Evolutionary conservation across 2,329 filamentous ascomycete species (phyloP), one percentile per base, ranked within the genome.

Genomic region (Beauveria sp.): DNA sequence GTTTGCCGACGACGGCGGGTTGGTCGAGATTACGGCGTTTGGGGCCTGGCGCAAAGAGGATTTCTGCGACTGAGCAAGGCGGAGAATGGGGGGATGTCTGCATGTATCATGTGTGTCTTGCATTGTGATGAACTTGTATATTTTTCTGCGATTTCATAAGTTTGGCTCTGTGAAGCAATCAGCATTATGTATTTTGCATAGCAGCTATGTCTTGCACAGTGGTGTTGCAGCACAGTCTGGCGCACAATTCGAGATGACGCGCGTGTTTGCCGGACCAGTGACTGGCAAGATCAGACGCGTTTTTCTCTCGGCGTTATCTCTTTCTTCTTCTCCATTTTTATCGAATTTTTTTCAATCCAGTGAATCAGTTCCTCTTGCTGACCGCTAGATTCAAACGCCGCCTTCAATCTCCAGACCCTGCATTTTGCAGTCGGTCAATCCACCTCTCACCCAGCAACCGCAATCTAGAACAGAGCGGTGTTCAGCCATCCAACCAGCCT

Each of bases 1-100:
- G 44, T 54, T 34, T n/a, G 22, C 41, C 2, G 70, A 75, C 44
- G 43, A 57, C 5, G 55, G 28, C n/a, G 44, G 44, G 14, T 12
- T 46, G 44, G 34, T 40, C 5, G 55, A 48, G 44, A 34, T 44
- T 43, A 44, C 18, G 24, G 5, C 40, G 18, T 28, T 41, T 46
- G 53, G 30, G 5, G 37, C 4, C 40, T 46, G 53, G n/a, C 24
- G 24, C 22, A 24, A 55, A 41, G 16, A n/a, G 20, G 41, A 52
- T 28, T 52, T 52, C 16, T 52, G 16, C 30, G 48, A 34, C 48
- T 16, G 41, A 34, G n/a, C 10, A n/a, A 43, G 40, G 20, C 18
- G 51, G 20, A 14, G 20, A 24, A 20, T 2, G 20, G 20, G 5
- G 14, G 30, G 20, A 37, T 37, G 12, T 14, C 34, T 37, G 34